A percentile compares a stretch with the other conserved stretches of the same genome.
Evolutionary conservation across 306 rosid genomes (phyloP).

Genomic region (apple (Malus domestica)): DNA sequence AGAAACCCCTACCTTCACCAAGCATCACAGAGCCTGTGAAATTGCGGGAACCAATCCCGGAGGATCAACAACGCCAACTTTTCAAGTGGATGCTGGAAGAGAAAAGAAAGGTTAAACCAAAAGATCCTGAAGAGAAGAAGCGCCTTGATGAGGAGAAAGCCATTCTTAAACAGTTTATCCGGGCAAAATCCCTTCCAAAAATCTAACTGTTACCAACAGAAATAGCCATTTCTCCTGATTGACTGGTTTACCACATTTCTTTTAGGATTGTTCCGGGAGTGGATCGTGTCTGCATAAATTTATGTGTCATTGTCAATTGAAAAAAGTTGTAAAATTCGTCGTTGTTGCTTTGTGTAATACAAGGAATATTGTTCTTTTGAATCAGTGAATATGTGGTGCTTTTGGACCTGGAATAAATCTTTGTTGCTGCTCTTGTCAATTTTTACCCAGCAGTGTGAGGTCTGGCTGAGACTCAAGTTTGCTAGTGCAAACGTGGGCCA

Average conservation of each 20-base stretch:
- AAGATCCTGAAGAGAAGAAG: slow-evolving; percentile 62
- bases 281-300: slow-evolving; percentile 17
- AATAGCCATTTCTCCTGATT: slow-evolving; percentile 6
- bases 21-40: slow-evolving; percentile 35
- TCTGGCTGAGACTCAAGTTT: neutral
- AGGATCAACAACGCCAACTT: slow-evolving; percentile 61
- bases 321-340: slow-evolving; percentile 1
- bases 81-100: slow-evolving; percentile 94
- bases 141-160: slow-evolving; percentile 85
- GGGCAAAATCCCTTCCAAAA: slow-evolving; percentile 69
- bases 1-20: slow-evolving; percentile 26
- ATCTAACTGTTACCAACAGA: slow-evolving; percentile 20
- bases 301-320: neutral
- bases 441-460: slow-evolving; percentile 3
- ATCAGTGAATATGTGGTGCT: neutral
- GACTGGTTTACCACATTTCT: slow-evolving; percentile 1
- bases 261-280: slow-evolving; percentile 5
- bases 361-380: neutral
- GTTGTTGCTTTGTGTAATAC: neutral
- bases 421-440: neutral
- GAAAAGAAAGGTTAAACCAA: slow-evolving; percentile 75
- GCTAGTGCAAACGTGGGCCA: neutral
- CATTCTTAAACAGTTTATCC: slow-evolving; percentile 63
- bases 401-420: neutral
- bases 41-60: slow-evolving; percentile 59